Evolutionary conservation across 2,329 filamentous ascomycete species (phyloP).

Genomic region (Sarocladium oryzae): DNA sequence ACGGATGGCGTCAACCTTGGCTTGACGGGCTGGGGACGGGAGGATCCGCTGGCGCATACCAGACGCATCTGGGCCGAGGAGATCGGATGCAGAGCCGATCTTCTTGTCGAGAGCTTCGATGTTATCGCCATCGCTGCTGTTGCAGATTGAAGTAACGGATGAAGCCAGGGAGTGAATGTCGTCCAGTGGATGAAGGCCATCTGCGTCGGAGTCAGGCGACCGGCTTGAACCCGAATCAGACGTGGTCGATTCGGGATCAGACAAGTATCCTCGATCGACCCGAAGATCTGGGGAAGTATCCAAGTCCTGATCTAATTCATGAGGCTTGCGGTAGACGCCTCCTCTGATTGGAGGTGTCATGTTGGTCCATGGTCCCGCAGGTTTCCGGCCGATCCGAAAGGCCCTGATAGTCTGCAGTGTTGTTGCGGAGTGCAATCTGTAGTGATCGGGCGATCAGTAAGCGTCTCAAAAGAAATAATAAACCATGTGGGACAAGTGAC

Average conservation of each 20-base stretch:
- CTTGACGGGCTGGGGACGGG: neutral
- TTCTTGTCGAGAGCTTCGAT: constrained; percentile 3
- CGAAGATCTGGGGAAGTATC: constrained; percentile 6
- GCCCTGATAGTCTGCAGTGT: constrained; percentile 52
- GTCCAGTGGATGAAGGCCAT: neutral
- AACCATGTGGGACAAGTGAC: neutral
- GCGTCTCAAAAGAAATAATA: constrained; percentile 1
- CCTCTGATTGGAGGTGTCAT: constrained; percentile 53
- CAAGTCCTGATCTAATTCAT: constrained; percentile 5
- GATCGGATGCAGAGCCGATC: neutral
- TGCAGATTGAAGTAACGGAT: neutral
- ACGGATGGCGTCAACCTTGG: constrained; percentile 4
- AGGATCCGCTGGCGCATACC: neutral
- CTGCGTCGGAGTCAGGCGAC: neutral
- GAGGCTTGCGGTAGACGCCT: constrained; percentile 29
- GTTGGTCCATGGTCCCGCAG: constrained; percentile 49
- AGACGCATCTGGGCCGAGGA: neutral
- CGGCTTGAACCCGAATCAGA: neutral
- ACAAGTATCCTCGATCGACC: constrained; percentile 6
- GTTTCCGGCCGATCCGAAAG: constrained; percentile 52
- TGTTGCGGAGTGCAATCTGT: constrained; percentile 49
- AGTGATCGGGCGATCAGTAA: constrained; percentile 1
- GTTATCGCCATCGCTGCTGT: constrained; percentile 3
- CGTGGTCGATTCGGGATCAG: neutral
- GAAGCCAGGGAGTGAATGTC: neutral